Evolutionary conservation across 441 rosid genomes (phyloP).

Genomic region (Geranium incanum): DNA sequence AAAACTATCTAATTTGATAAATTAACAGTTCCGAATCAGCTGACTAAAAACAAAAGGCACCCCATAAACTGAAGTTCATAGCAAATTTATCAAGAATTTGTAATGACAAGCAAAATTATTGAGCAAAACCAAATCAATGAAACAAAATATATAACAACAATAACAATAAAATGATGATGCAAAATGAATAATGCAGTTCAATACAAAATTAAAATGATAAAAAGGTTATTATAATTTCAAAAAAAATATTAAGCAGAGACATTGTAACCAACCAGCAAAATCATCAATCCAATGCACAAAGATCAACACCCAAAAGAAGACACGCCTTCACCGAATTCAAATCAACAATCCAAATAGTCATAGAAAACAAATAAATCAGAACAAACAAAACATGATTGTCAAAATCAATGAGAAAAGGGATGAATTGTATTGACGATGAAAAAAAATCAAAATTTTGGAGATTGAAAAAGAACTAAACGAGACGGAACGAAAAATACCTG

Average conservation of each 20-base stretch:
- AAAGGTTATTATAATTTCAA: no score
- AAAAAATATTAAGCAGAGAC: background rate
- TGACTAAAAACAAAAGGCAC: background rate
- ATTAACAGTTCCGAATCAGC: background rate
- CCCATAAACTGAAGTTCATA: background rate
- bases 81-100: background rate
- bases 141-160: background rate
- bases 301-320: background rate
- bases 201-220: no score
- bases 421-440: background rate
- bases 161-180: background rate
- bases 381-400: background rate
- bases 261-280: background rate
- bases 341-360: background rate
- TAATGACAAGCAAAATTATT: background rate
- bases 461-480: background rate
- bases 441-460: background rate
- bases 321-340: background rate
- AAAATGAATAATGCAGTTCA: background rate
- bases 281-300: constrained; percentile 6
- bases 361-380: background rate
- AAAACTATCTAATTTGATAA: background rate
- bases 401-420: background rate
- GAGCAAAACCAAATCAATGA: background rate
- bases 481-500: background rate